Percentiles rank a stretch among this genome's conserved stretches.
These are phyloP conservation scores for Balansia obtecta DNA, from an alignment of 2,329 filamentous ascomycete species.

Conservation along the genomic window DNA sequence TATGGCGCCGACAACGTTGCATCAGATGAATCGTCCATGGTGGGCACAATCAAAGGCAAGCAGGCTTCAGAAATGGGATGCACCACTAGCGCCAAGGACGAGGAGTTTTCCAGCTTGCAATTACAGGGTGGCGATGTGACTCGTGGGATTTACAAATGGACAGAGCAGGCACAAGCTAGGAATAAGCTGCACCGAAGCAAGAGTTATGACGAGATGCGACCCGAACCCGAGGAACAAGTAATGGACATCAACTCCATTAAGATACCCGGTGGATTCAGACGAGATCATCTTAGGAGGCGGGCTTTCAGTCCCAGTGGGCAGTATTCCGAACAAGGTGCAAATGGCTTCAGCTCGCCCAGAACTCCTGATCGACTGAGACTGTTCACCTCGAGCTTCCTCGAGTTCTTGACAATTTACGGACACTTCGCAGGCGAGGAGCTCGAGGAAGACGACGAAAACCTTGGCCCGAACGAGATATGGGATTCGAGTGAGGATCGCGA, in stretches of 20 bases:
- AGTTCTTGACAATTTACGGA: slow-evolving; percentile 89
- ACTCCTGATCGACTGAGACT: slow-evolving; percentile 34
- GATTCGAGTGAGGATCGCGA: slow-evolving; percentile 61
- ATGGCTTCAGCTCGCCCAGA: slow-evolving; percentile 20
- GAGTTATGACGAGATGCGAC: slow-evolving; percentile 71
- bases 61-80: slow-evolving; percentile 28
- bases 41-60: slow-evolving; percentile 40
- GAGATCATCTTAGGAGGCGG: slow-evolving; percentile 73
- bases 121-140: slow-evolving; percentile 93
- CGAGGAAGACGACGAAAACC: slow-evolving; percentile 87
- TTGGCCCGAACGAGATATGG: slow-evolving; percentile 85
- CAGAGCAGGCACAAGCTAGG: slow-evolving; percentile 70
- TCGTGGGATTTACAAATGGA: slow-evolving; percentile 91
- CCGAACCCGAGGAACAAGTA: slow-evolving; percentile 66
- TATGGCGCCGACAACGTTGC: slow-evolving; percentile 31
- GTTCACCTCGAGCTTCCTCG: slow-evolving; percentile 86
- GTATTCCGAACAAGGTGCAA: slow-evolving; percentile 20
- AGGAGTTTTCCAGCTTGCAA: slow-evolving; percentile 87
- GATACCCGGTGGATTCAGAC: slow-evolving; percentile 82
- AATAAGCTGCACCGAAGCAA: slow-evolving; percentile 64
- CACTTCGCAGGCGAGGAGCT: slow-evolving; percentile 96
- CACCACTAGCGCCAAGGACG: slow-evolving; percentile 38
- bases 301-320: slow-evolving; percentile 45
- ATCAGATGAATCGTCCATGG: slow-evolving; percentile 32
- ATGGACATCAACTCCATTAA: slow-evolving; percentile 85